Percentiles rank a stretch among this genome's conserved stretches.
phyloP scores from a whole-genome alignment of 306 rosid species.

The Sphenostylis stenocarpa region DNA sequence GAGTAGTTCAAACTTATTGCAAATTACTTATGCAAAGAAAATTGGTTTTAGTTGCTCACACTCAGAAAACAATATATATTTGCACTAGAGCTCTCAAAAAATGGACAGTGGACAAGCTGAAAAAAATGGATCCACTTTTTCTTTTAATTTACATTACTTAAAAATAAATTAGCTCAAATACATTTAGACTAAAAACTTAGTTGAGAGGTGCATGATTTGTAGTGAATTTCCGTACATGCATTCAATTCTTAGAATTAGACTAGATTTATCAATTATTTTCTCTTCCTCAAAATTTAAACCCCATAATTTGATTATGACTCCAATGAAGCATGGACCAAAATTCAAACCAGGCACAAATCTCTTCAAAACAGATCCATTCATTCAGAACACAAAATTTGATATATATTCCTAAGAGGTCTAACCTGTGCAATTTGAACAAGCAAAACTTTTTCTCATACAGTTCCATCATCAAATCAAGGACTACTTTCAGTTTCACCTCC shows the following conservation, averaged over 20 bases:
- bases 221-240: too few relatives aligned
- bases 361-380: background rate
- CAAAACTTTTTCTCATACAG: conserved; percentile 18
- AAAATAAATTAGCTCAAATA: too few relatives aligned
- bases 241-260: too few relatives aligned
- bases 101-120: too few relatives aligned
- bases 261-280: too few relatives aligned
- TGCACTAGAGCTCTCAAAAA: too few relatives aligned
- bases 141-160: too few relatives aligned
- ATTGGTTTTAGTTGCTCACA: too few relatives aligned
- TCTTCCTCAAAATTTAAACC: background rate
- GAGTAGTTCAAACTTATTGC: background rate
- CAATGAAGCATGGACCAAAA: background rate
- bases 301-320: background rate
- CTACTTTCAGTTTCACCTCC: background rate
- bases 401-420: conserved; percentile 32
- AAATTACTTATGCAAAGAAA: background rate
- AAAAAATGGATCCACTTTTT: too few relatives aligned
- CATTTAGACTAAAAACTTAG: too few relatives aligned
- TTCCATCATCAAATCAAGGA: conserved; percentile 22
- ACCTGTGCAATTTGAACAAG: conserved; percentile 14
- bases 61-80: too few relatives aligned
- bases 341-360: background rate
- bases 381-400: conserved; percentile 16
- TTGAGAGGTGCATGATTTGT: too few relatives aligned